phyloP scores from a whole-genome alignment of 139 green algal genomes.

The Nannochloris sp. region DNA sequence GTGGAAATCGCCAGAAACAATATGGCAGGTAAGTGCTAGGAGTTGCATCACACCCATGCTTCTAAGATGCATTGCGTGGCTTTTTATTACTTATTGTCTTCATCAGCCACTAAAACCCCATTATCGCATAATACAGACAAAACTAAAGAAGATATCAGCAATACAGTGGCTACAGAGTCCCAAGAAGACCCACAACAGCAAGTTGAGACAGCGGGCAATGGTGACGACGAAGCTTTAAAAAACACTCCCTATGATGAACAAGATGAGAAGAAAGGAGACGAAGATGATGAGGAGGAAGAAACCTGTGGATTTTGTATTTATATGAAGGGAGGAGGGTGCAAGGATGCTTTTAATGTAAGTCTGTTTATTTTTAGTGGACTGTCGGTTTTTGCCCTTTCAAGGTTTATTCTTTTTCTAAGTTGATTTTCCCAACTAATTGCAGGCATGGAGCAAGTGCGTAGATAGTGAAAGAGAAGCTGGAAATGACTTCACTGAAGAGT shows the following conservation, averaged over 20 bases:
- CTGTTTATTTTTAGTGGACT: no score
- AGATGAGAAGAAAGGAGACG: slow-evolving; percentile 44
- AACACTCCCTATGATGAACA: background rate
- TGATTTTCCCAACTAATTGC: background rate
- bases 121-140: no score
- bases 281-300: slow-evolving; percentile 72
- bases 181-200: no score
- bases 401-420: background rate
- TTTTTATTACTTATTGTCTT: no score
- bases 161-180: no score
- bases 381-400: background rate
- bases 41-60: no score
- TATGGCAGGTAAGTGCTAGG: no score
- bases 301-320: slow-evolving; percentile 79
- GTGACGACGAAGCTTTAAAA: background rate
- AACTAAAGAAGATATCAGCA: no score
- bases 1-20: no score
- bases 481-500: slow-evolving; percentile 58
- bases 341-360: slow-evolving; percentile 44
- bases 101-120: no score
- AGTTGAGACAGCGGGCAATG: no score
- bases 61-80: no score
- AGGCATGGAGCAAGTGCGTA: slow-evolving; percentile 61
- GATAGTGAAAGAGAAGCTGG: slow-evolving; percentile 37
- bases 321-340: slow-evolving; percentile 77